A percentile compares a stretch with the other conserved stretches of the same genome.
Evolutionary conservation across 176 grass and related monocot species (phyloP).

Genomic region (Raddia distichophylla): DNA sequence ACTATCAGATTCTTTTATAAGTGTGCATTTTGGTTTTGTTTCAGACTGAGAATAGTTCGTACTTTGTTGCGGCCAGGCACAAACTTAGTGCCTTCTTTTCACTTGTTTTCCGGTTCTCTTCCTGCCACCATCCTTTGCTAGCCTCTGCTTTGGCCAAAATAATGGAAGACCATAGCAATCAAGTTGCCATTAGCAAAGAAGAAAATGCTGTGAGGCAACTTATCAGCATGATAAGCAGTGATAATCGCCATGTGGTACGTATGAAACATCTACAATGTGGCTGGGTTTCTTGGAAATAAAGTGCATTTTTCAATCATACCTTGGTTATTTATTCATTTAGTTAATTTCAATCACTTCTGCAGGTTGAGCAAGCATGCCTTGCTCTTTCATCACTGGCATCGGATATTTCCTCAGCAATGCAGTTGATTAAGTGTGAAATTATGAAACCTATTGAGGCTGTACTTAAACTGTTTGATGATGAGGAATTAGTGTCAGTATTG

Average conservation of each 20-base stretch:
- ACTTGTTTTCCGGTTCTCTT: constrained; percentile 98
- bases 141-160: constrained; percentile 94
- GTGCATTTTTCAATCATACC: constrained; percentile 26
- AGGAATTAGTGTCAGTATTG: constrained; percentile 92
- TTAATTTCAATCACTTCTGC: constrained; percentile 30
- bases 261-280: not conserved
- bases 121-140: constrained; percentile 94
- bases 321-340: not conserved
- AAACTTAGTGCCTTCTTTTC: constrained; percentile 98
- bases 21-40: constrained; percentile 20
- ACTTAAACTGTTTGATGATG: constrained; percentile 79
- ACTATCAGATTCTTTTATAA: constrained; percentile 22
- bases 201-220: constrained; percentile 89
- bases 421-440: constrained; percentile 91
- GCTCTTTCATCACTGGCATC: constrained; percentile 87
- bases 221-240: constrained; percentile 97
- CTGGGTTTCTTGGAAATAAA: not conserved
- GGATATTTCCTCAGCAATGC: constrained; percentile 88
- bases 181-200: constrained; percentile 89
- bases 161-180: constrained; percentile 89
- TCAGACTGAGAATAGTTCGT: constrained; percentile 92
- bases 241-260: constrained; percentile 92
- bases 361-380: constrained; percentile 96
- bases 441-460: constrained; percentile 97
- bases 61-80: constrained; percentile 84